Evolutionary conservation across 441 rosid genomes (phyloP).

Genomic region (Eruca vesicaria): DNA sequence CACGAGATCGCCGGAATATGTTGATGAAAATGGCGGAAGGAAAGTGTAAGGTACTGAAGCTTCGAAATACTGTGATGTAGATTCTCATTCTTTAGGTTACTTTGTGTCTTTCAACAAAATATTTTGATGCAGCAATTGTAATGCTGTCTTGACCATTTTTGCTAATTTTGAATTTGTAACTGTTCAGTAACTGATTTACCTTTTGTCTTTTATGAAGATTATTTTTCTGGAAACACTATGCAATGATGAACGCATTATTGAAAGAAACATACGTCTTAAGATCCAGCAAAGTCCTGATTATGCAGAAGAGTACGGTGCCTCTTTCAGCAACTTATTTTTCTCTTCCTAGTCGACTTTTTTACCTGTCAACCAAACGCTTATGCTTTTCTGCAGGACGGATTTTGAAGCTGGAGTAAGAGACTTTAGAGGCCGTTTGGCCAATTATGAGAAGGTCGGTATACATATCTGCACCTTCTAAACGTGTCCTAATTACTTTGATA

Average conservation of each 20-base stretch:
- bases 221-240: constrained; percentile 97
- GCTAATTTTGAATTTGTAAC: background rate
- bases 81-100: constrained; percentile 7
- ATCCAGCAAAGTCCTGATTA: constrained; percentile 99
- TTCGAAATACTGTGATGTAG: background rate
- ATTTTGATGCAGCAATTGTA: constrained; percentile 3
- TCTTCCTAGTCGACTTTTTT: constrained; percentile 11
- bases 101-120: background rate
- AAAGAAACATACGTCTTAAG: constrained; percentile 97
- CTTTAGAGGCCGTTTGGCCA: constrained; percentile 81
- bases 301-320: constrained; percentile 82
- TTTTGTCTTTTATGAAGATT: constrained; percentile 49
- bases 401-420: constrained; percentile 87
- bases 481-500: constrained; percentile 16
- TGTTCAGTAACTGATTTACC: constrained; percentile 8
- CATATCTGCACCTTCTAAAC: constrained; percentile 24
- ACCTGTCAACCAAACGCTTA: constrained; percentile 31
- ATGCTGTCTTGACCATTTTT: background rate
- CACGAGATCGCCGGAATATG: constrained; percentile 85
- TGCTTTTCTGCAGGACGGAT: constrained; percentile 72
- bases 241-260: constrained; percentile 91
- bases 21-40: constrained; percentile 99
- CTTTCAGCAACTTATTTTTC: constrained; percentile 29
- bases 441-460: constrained; percentile 75
- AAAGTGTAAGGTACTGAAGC: constrained; percentile 82